Conservation (phyloP, 352 stramenopile species). For the Plasmopara viticola region DNA sequence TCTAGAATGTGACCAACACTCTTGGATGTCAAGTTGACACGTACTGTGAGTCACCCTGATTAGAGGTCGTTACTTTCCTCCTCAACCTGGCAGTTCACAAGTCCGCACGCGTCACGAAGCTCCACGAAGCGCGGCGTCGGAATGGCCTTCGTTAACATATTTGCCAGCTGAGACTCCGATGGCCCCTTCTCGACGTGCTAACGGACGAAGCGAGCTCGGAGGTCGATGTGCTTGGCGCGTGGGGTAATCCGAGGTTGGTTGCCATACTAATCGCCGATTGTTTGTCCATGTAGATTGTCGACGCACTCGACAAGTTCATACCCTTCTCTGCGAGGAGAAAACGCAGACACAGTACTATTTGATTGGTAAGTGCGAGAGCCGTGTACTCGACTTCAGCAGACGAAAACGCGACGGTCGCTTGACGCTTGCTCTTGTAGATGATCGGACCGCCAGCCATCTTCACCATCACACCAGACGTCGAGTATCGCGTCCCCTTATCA, state of each 20-base stretch:
- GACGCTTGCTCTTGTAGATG: constrained; percentile 6
- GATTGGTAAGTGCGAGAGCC: constrained; percentile 1
- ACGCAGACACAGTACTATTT: constrained; percentile 5
- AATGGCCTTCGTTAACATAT: no score
- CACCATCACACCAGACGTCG: constrained; percentile 7
- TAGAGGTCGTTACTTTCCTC: no score
- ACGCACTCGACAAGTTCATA: neutral
- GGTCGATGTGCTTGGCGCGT: constrained; percentile 1
- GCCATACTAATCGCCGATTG: constrained; percentile 4
- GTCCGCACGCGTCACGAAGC: no score
- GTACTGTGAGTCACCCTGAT: no score
- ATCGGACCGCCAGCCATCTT: neutral
- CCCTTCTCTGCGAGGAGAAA: constrained; percentile 8
- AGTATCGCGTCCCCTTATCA: neutral
- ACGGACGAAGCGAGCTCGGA: neutral
- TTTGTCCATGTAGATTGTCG: constrained; percentile 1
- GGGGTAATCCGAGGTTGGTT: neutral
- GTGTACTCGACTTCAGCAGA: constrained; percentile 11
- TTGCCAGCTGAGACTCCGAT: no score
- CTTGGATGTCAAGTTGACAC: no score
- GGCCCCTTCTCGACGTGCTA: neutral
- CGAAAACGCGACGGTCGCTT: constrained; percentile 1
- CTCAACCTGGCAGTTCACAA: no score
- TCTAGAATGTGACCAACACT: no score
- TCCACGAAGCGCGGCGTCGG: no score